Percentiles rank a stretch among this genome's conserved stretches.
Evolutionary conservation across 306 rosid genomes (phyloP).

Genomic region (Glycine latifolia): DNA sequence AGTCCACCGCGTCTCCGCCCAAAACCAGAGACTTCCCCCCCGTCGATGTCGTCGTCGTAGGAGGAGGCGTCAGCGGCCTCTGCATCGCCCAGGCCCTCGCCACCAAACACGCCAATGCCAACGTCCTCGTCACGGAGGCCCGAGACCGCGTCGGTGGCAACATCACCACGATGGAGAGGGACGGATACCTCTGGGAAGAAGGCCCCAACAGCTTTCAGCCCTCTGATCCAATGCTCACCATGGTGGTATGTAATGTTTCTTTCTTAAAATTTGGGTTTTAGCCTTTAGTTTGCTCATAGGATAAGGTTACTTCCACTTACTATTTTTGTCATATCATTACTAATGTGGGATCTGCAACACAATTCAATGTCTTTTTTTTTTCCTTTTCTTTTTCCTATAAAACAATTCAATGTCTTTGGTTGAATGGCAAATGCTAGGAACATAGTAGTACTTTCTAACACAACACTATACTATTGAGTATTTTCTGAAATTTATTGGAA

Average conservation of each 20-base stretch:
- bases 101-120: constrained; percentile 68
- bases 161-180: constrained; percentile 75
- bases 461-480: no score
- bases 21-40: constrained; percentile 15
- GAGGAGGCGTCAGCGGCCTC: constrained; percentile 91
- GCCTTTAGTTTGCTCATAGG: no score
- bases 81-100: constrained; percentile 95
- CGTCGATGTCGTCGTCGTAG: constrained; percentile 79
- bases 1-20: constrained; percentile 60
- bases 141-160: constrained; percentile 91
- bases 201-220: constrained; percentile 98
- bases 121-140: constrained; percentile 79
- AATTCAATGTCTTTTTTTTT: no score
- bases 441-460: no score
- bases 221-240: constrained; percentile 90
- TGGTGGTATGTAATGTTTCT: constrained; percentile 64
- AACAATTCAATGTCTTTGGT: no score
- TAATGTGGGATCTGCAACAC: no score
- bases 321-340: no score
- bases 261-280: background rate
- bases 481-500: no score
- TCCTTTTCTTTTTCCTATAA: no score
- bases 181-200: constrained; percentile 94
- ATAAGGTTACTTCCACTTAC: no score
- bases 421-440: no score